These are phyloP conservation scores for Scolecobasidium constrictum DNA, from an alignment of 2,329 filamentous ascomycete genomes.

Conservation along the genomic window DNA sequence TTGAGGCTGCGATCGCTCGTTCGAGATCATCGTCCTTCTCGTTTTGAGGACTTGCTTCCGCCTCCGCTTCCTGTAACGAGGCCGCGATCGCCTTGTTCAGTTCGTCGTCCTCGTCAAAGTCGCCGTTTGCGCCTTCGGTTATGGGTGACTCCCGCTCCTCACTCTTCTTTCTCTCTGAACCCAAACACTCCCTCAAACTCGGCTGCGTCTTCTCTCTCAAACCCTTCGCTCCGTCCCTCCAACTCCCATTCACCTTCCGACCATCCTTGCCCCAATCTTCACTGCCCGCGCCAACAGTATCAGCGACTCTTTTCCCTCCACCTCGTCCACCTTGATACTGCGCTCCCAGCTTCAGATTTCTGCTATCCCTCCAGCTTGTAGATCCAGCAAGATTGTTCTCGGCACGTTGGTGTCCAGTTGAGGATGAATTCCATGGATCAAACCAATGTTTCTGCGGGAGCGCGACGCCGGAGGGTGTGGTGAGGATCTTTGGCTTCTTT, in stretches of 20 bases:
- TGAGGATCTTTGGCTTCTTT: not conserved
- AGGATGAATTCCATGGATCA: conserved; percentile 62
- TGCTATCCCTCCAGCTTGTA: conserved; percentile 60
- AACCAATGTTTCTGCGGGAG: conserved; percentile 30
- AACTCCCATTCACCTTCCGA: conserved; percentile 41
- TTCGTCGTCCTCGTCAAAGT: not conserved
- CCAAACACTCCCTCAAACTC: conserved; percentile 23
- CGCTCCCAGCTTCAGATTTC: conserved; percentile 55
- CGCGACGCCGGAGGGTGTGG: conserved; percentile 6
- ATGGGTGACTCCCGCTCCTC: not conserved
- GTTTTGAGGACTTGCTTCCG: not conserved
- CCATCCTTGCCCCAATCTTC: conserved; percentile 41
- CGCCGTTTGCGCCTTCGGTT: not conserved
- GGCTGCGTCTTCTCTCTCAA: conserved; percentile 37
- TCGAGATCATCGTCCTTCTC: not conserved
- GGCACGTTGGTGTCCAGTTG: conserved; percentile 68
- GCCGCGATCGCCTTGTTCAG: not conserved
- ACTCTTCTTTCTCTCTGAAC: conserved; percentile 1
- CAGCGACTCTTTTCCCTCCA: conserved; percentile 46
- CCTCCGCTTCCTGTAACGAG: not conserved
- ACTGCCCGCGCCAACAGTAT: conserved; percentile 55
- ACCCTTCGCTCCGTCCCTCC: conserved; percentile 35
- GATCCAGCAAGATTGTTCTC: conserved; percentile 53
- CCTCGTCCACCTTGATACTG: conserved; percentile 39
- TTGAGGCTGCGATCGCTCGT: not conserved